Evolutionary conservation across 352 stramenopile species (phyloP), one percentile per base, ranked within the genome.

Genomic region (Pythium plurisporium): DNA sequence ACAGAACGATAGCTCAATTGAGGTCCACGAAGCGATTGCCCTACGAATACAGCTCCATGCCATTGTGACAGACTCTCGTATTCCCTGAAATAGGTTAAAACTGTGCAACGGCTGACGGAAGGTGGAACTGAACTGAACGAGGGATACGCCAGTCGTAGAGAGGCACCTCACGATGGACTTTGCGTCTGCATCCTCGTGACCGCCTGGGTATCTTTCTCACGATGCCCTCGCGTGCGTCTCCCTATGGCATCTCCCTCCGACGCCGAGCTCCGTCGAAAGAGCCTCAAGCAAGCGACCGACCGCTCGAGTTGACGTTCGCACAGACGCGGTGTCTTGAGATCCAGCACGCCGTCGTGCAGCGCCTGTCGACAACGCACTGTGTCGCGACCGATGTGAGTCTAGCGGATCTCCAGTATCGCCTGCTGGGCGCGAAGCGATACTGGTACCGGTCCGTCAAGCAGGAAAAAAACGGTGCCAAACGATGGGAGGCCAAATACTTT

Each of bases 371-470:
- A 2, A 5, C 40, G 0, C 51, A 65, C 19, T 65, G 55, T 29
- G 8, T 27, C 2, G 63, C 49, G 12, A 52, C 19, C 0, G 77
- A 88, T n/a, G 55, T 76, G 48, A 90, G 72, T 55, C 74, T 67
- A n/a, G 68, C 69, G 2, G 65, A 73, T 30, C 43, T 93, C 30
- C 83, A 93, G 59, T 81, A 79, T 20, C 65, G 64, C 19, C 50
- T 91, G 5, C 51, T 91, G 0, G 83, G 83, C 8, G 63, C 74
- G 2, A 80, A 70, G 22, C 65, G 76, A 57, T 93, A 90, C 58
- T 91, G 83, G 80, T 83, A 74, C 38, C 65, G 73, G 2, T 77
- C 59, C 3, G 53, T 93, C 2, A 90, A 89, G 42, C 81, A 86
- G 55, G 79, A 90, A 37, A 82, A 82, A 30, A 62, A 44, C n/a